Conservation (phyloP, 306 rosid species). For the Vigna angularis region DNA sequence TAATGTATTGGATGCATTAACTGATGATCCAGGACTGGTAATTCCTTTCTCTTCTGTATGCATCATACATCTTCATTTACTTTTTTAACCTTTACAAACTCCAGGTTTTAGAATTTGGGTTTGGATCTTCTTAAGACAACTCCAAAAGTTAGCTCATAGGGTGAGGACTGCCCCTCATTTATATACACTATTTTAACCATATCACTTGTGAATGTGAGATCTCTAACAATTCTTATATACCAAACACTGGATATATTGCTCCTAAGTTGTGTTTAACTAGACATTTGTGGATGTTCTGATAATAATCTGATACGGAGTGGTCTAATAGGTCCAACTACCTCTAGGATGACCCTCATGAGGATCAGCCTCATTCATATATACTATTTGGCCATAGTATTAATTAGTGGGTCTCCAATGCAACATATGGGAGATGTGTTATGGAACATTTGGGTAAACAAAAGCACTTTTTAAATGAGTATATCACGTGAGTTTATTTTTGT, state of each 20-base stretch:
- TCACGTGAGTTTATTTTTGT: not conserved
- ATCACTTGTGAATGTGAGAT: no score
- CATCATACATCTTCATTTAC: conserved; percentile 1
- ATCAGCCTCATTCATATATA: not conserved
- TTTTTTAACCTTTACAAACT: conserved; percentile 1
- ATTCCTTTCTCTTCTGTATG: conserved; percentile 30
- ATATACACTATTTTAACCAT: no score
- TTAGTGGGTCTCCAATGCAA: not conserved
- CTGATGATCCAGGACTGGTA: conserved; percentile 91
- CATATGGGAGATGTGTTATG: not conserved
- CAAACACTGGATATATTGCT: no score
- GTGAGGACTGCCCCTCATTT: not conserved
- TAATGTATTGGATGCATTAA: conserved; percentile 80
- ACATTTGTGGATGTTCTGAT: not conserved
- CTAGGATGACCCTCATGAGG: no score
- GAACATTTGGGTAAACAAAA: not conserved
- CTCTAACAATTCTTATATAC: no score
- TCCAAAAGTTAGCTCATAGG: not conserved
- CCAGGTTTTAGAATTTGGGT: not conserved
- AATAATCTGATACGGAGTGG: not conserved
- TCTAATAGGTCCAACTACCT: not conserved
- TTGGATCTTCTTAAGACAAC: no score
- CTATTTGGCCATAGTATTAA: not conserved
- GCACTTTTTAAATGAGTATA: not conserved
- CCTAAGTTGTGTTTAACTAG: not conserved